A percentile compares a stretch with the other conserved stretches of the same genome.
Conservation (phyloP, 495 filamentous ascomycete genomes). For the Penicillium odoratum region DNA sequence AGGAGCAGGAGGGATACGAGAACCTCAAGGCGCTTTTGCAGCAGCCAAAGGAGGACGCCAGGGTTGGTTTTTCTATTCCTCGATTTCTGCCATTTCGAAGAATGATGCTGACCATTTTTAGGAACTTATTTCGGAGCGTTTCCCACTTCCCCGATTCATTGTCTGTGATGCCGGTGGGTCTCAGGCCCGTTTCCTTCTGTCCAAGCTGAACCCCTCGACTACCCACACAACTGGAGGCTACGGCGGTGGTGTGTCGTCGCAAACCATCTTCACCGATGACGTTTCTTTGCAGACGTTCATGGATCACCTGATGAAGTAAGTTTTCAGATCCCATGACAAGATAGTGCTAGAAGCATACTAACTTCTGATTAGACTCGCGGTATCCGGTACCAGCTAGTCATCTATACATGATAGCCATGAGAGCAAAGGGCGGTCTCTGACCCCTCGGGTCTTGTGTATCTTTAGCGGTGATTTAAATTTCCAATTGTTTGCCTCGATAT, state of each 20-base stretch:
- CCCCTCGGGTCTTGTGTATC: constrained; percentile 47
- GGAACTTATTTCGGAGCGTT: constrained; percentile 96
- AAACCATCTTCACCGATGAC: constrained; percentile 99
- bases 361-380: constrained; percentile 53
- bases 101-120: constrained; percentile 34
- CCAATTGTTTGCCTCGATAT: constrained; percentile 31
- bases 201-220: constrained; percentile 96
- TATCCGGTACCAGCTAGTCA: constrained; percentile 60
- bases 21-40: constrained; percentile 89
- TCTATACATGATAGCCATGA: constrained; percentile 35
- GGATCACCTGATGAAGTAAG: constrained; percentile 99
- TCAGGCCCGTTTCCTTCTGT: constrained; percentile 95
- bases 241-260: constrained; percentile 86
- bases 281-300: constrained; percentile 98
- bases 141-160: constrained; percentile 97
- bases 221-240: constrained; percentile 95
- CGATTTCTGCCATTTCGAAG: not conserved
- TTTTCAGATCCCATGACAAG: constrained; percentile 6
- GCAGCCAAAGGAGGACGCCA: constrained; percentile 95
- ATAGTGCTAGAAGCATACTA: constrained; percentile 24
- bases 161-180: constrained; percentile 98
- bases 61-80: constrained; percentile 54
- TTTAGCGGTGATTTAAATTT: constrained; percentile 46
- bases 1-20: constrained; percentile 97
- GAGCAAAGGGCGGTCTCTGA: constrained; percentile 41